Base-by-base conservation (phyloP, 192 early-diverging fungal genomes). In the Coemansia sp. region DNA sequence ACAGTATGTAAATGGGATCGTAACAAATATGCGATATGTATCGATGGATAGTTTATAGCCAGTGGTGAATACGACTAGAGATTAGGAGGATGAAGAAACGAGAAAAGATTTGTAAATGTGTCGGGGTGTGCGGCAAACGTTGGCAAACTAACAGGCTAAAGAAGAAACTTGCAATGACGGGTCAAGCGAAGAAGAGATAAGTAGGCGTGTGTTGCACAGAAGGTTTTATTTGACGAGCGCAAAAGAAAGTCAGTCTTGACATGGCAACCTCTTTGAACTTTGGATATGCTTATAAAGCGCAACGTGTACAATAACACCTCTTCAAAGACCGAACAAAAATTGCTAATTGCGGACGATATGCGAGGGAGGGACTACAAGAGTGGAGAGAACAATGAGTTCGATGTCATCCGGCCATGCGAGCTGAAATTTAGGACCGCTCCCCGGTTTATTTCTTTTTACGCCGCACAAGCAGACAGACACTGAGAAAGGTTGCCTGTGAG, bases 311-410 rank as follows among this genome's bases (percentile, higher is more conserved):
- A 53, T 53, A 33, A 18, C 33, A 33, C 17, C 11, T 37, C 12
- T 9, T 21, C 52, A 18, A 53, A 19, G 19, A 24, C 30, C 19
- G 11, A 17, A 25, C 4, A 11, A 49, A 25, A 49, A 17, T 27
- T 39, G n/a, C 33, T 37, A 39, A 21, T 53, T 39, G 21, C 33
- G 37, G 37, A 53, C 19, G 19, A 53, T 37, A 19, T 14, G 33
- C 34, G 37, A 53, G 37, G 52, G 52, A 53, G 52, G 52, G 52
- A 53, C 52, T 39, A n/a, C 17, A 53, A 53, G 52, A 53, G 65
- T 51, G 58, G 57, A 66, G 64, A 23, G 56, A 14, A 59, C 64
- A 66, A 66, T 54, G 43, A 50, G 24, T 14, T 10, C 34, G 27
- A 27, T 19, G 24, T 14, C 48, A 27, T 50, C 48, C 48, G 48